Conservation (phyloP, 106 monocot species). For the Amphibolis antarctica region DNA sequence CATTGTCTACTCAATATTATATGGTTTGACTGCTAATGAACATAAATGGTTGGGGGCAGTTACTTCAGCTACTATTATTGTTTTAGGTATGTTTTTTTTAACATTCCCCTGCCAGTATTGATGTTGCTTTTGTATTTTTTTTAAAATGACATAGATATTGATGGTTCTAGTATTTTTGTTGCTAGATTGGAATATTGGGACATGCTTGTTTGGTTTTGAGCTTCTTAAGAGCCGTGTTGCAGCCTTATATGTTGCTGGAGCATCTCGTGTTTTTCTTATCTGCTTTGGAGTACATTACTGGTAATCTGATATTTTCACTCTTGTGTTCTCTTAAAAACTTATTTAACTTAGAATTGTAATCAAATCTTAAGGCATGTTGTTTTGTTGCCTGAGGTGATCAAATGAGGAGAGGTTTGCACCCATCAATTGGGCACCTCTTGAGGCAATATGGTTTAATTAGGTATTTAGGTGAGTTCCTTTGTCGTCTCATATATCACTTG, state of each 20-base stretch:
- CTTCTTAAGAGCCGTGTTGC: conserved; percentile 64
- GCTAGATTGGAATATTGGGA: conserved; percentile 87
- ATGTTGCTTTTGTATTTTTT: not conserved
- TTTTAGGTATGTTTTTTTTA: conserved; percentile 47
- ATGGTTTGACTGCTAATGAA: conserved; percentile 90
- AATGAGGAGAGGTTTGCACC: no score
- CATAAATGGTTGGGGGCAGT: conserved; percentile 77
- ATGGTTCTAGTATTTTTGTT: not conserved
- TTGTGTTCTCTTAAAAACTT: not conserved
- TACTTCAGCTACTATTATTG: conserved; percentile 70
- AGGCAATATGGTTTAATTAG: no score
- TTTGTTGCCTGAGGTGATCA: no score
- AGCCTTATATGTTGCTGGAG: conserved; percentile 77
- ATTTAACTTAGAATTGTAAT: not conserved
- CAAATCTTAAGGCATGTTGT: no score
- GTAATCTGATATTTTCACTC: conserved; percentile 16
- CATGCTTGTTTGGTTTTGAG: conserved; percentile 81
- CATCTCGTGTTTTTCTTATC: conserved; percentile 84
- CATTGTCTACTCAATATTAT: conserved; percentile 69
- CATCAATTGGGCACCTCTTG: no score
- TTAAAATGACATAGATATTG: no score
- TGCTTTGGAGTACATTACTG: conserved; percentile 98
- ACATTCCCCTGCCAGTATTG: not conserved
- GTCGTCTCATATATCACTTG: no score
- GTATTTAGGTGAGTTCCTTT: no score